These are phyloP conservation scores for Yarrowia divulgata DNA, from an alignment of 805 yeast species.

Conservation along the genomic window DNA sequence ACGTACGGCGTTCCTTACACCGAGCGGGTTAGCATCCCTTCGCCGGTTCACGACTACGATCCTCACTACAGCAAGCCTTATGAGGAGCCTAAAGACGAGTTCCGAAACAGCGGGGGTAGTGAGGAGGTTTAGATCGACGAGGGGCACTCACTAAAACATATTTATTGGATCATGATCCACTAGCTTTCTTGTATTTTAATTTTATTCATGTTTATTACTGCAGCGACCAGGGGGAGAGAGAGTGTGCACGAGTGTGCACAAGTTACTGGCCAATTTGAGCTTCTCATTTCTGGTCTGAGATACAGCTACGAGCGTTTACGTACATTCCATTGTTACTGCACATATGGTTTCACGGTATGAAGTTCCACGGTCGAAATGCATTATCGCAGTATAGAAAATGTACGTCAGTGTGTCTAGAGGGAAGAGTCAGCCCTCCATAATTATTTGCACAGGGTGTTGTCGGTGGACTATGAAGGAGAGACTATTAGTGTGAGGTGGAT, in stretches of 20 bases:
- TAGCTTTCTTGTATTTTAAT: constrained; percentile 35
- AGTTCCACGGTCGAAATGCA: background rate
- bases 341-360: too few species aligned
- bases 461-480: background rate
- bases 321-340: too few species aligned
- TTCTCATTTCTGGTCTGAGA: too few species aligned
- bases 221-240: too few species aligned
- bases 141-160: constrained; percentile 9
- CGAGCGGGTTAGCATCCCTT: constrained; percentile 28
- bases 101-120: constrained; percentile 25
- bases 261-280: too few species aligned
- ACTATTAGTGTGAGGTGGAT: too few species aligned
- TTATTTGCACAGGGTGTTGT: background rate
- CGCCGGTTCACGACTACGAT: constrained; percentile 29
- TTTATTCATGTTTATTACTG: background rate
- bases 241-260: too few species aligned
- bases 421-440: background rate
- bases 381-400: background rate
- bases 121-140: background rate
- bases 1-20: constrained; percentile 17
- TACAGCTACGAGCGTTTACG: too few species aligned
- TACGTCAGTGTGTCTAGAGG: background rate
- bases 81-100: constrained; percentile 35
- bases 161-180: constrained; percentile 35
- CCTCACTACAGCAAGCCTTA: constrained; percentile 35